phyloP scores from a whole-genome alignment of 2,329 filamentous ascomycete species.

The Fusarium nematophilum region DNA sequence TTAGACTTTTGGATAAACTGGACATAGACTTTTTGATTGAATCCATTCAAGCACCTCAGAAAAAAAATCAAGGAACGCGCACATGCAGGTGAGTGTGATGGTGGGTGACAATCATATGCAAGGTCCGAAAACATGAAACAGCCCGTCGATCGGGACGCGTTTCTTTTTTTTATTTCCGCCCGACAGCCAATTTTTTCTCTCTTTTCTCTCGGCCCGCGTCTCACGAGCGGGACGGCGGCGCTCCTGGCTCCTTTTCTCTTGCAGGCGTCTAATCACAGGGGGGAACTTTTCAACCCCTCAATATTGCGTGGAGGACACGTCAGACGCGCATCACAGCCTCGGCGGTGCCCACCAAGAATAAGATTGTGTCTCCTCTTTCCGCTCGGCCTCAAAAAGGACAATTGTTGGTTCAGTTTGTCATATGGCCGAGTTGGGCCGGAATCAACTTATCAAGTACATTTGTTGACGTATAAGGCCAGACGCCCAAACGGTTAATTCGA shows the following conservation, averaged over 20 bases:
- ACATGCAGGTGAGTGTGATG: not conserved
- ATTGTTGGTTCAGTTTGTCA: too few relatives aligned
- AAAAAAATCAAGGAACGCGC: not conserved
- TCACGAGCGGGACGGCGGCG: too few relatives aligned
- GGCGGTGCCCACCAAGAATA: constrained; percentile 20
- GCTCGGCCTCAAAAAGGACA: too few relatives aligned
- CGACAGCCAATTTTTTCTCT: not conserved
- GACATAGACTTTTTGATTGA: constrained; percentile 19
- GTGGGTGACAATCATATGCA: constrained; percentile 18
- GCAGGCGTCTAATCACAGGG: not conserved
- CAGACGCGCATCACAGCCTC: constrained; percentile 30
- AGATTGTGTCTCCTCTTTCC: constrained; percentile 23
- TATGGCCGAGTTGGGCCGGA: too few relatives aligned
- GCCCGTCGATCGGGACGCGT: not conserved
- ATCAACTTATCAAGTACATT: too few relatives aligned
- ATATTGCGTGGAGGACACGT: constrained; percentile 27
- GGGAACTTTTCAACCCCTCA: not conserved
- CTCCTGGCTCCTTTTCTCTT: not conserved
- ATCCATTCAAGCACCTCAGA: not conserved
- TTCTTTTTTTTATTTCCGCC: constrained; percentile 3
- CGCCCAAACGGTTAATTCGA: too few relatives aligned
- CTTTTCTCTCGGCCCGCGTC: too few relatives aligned
- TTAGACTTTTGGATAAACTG: constrained; percentile 17
- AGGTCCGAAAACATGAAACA: constrained; percentile 19
- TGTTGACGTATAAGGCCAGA: too few relatives aligned